Evolutionary conservation across 2,329 filamentous ascomycete species (phyloP).

Genomic region (Aspergillus brunneoviolaceus): DNA sequence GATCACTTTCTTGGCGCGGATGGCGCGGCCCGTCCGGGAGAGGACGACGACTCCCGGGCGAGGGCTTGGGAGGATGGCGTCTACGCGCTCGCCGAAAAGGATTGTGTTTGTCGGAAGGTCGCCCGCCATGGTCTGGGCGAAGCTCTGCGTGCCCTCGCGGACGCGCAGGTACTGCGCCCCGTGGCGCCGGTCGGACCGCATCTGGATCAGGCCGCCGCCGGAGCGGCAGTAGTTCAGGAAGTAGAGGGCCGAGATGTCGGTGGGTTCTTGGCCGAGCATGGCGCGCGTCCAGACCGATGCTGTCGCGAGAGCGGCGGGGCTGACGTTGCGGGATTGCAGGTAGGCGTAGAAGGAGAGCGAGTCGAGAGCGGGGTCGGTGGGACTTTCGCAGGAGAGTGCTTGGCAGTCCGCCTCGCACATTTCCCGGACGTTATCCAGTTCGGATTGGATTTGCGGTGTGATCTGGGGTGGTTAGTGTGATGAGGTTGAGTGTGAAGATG

Average conservation of each 20-base stretch:
- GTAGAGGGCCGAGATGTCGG: slow-evolving; percentile 52
- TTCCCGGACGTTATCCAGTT: slow-evolving; percentile 37
- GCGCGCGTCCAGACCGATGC: slow-evolving; percentile 50
- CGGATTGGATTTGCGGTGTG: slow-evolving; percentile 20
- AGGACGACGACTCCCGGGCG: not conserved
- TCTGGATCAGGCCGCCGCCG: slow-evolving; percentile 52
- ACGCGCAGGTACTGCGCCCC: slow-evolving; percentile 56
- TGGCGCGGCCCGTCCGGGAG: slow-evolving; percentile 15
- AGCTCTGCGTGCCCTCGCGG: slow-evolving; percentile 48
- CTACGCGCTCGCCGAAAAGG: slow-evolving; percentile 12
- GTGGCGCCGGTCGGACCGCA: slow-evolving; percentile 53
- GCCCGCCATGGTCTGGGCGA: slow-evolving; percentile 40
- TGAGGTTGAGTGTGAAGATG: not conserved
- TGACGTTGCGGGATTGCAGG: slow-evolving; percentile 32
- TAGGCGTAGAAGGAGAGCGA: slow-evolving; percentile 42
- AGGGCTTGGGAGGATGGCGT: slow-evolving; percentile 3
- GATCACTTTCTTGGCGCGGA: slow-evolving; percentile 49
- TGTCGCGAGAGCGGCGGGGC: slow-evolving; percentile 31
- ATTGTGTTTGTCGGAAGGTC: slow-evolving; percentile 28
- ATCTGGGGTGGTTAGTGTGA: slow-evolving; percentile 16
- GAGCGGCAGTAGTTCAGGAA: slow-evolving; percentile 58
- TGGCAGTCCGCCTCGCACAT: slow-evolving; percentile 43
- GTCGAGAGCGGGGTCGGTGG: slow-evolving; percentile 32
- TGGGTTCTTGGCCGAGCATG: slow-evolving; percentile 53
- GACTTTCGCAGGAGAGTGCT: slow-evolving; percentile 27